phyloP scores from a whole-genome alignment of 2,329 filamentous ascomycete species.

The Ophiostoma montium region DNA sequence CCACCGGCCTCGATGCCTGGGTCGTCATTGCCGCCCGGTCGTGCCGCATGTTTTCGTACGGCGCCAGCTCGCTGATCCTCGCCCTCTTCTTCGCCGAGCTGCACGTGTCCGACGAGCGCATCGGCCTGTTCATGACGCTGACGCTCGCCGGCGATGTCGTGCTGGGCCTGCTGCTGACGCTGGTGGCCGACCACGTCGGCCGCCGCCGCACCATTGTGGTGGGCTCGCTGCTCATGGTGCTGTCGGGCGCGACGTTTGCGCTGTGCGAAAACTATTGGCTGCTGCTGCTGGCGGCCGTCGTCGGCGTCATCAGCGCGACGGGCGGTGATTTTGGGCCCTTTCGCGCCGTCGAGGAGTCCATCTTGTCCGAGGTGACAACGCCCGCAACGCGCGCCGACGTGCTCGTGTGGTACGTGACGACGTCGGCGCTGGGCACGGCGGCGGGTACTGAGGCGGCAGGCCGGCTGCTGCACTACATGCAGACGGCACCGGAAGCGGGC shows the following conservation, averaged over 20 bases:
- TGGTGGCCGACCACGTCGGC: constrained; percentile 45
- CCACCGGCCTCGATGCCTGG: constrained; percentile 34
- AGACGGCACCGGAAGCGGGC: constrained; percentile 17
- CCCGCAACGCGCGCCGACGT: constrained; percentile 43
- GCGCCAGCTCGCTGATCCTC: constrained; percentile 44
- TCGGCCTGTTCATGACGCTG: constrained; percentile 53
- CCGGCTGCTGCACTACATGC: constrained; percentile 33
- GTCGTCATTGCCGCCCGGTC: constrained; percentile 38
- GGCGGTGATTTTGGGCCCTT: constrained; percentile 57
- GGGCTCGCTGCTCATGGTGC: constrained; percentile 41
- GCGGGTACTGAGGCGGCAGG: constrained; percentile 39
- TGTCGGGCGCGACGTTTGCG: constrained; percentile 40
- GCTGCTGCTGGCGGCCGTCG: constrained; percentile 40
- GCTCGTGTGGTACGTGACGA: constrained; percentile 51
- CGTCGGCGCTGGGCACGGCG: constrained; percentile 39
- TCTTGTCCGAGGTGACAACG: constrained; percentile 44
- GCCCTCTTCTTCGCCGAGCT: constrained; percentile 46
- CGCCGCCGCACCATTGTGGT: constrained; percentile 37
- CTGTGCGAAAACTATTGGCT: constrained; percentile 44
- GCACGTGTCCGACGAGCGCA: constrained; percentile 39
- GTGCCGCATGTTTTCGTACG: constrained; percentile 49
- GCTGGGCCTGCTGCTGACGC: constrained; percentile 40
- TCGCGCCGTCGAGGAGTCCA: constrained; percentile 51
- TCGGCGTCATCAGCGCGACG: constrained; percentile 47
- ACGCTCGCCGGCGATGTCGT: constrained; percentile 47